Percentiles rank a stretch among this genome's conserved stretches.
phyloP scores from a whole-genome alignment of 495 filamentous ascomycete species.

The Talaromyces nanjingensis region DNA sequence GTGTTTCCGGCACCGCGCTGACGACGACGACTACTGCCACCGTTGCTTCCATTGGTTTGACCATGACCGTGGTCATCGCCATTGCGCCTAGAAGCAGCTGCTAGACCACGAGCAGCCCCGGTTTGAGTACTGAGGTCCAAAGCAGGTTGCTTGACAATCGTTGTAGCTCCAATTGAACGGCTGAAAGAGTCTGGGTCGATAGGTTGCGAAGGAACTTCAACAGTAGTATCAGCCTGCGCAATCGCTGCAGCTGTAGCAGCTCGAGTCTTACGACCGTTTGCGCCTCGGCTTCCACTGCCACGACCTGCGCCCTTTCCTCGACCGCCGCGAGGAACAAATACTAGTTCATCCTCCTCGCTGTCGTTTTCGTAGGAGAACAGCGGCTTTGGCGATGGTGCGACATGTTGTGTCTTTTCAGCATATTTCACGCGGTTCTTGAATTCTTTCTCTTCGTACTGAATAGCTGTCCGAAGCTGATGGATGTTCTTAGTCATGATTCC shows the following conservation, averaged over 20 bases:
- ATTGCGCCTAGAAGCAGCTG: conserved; percentile 31
- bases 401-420: conserved; percentile 34
- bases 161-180: conserved; percentile 27
- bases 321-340: conserved; percentile 43
- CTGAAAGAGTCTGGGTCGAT: conserved; percentile 53
- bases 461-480: conserved; percentile 51
- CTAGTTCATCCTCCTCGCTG: conserved; percentile 54
- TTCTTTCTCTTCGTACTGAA: conserved; percentile 53
- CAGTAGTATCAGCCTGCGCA: conserved; percentile 21
- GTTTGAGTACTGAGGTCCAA: conserved; percentile 33
- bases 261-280: conserved; percentile 22
- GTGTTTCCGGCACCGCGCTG: conserved; percentile 9
- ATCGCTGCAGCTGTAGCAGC: conserved; percentile 20
- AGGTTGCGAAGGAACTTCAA: conserved; percentile 42
- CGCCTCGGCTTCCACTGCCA: conserved; percentile 31
- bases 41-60: conserved; percentile 20
- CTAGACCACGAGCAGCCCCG: conserved; percentile 30
- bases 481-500: conserved; percentile 53
- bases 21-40: conserved; percentile 33
- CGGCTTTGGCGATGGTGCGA: conserved; percentile 30
- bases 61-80: conserved; percentile 24
- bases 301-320: conserved; percentile 34
- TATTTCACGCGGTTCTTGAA: conserved; percentile 49
- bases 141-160: conserved; percentile 23
- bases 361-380: conserved; percentile 38